Conservation (phyloP, 352 stramenopile genomes). For the Phytophthora melonis region DNA sequence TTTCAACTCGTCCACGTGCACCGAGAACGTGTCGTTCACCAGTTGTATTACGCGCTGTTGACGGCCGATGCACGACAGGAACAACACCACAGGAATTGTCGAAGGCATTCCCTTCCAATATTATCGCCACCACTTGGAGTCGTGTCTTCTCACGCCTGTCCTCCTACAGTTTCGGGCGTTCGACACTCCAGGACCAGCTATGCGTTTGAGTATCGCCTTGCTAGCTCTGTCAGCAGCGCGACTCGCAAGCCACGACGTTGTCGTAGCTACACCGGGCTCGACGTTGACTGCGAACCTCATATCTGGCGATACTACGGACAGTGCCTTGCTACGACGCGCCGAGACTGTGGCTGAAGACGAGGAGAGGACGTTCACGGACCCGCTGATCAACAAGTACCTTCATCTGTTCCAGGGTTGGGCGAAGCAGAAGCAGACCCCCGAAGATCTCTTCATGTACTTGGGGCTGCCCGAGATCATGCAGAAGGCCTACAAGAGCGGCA, state of each 20-base stretch:
- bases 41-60: neutral
- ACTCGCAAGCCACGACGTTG: neutral
- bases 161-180: too few relatives aligned
- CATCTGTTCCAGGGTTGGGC: too few relatives aligned
- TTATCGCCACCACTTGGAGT: neutral
- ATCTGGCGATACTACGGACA: neutral
- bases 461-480: neutral
- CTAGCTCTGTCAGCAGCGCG: neutral
- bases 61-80: neutral
- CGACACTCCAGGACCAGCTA: neutral
- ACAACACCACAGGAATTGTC: neutral
- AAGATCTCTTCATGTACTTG: neutral
- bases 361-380: neutral
- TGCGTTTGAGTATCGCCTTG: neutral
- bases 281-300: neutral
- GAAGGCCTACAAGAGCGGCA: constrained; percentile 1
- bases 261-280: neutral
- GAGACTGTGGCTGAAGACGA: neutral
- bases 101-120: neutral
- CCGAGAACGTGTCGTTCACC: too few relatives aligned
- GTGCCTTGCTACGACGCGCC: neutral
- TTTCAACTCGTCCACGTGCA: neutral
- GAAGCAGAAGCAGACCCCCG: too few relatives aligned
- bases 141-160: too few relatives aligned
- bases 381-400: neutral